phyloP scores from a whole-genome alignment of 306 rosid species.

The Cercis canadensis region DNA sequence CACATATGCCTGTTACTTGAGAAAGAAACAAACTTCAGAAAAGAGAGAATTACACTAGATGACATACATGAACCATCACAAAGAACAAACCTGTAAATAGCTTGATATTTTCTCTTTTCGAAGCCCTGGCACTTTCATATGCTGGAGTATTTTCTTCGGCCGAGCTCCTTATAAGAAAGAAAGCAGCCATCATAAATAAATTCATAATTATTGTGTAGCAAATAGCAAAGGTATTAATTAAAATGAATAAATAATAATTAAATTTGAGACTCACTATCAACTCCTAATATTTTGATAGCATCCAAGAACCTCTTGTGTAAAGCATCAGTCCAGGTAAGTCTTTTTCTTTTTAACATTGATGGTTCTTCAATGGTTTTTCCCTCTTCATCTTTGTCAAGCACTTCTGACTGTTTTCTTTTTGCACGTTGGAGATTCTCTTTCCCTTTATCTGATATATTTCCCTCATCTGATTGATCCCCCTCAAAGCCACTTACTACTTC shows the following conservation, averaged over 20 bases:
- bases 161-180: conserved; percentile 47
- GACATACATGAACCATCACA: neutral
- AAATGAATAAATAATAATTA: conserved; percentile 21
- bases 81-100: conserved; percentile 53
- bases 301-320: conserved; percentile 45
- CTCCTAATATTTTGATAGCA: conserved; percentile 38
- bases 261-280: conserved; percentile 43
- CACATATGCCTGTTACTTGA: neutral
- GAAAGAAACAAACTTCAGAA: neutral
- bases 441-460: neutral
- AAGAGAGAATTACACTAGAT: conserved; percentile 10
- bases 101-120: conserved; percentile 36
- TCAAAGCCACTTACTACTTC: neutral
- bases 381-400: neutral
- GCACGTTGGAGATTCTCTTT: neutral
- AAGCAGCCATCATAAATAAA: conserved; percentile 1
- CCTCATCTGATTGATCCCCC: neutral
- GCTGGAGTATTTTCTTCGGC: conserved; percentile 46
- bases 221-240: neutral
- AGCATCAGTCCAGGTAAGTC: conserved; percentile 41
- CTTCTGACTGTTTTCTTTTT: conserved; percentile 25
- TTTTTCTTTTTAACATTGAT: conserved; percentile 29
- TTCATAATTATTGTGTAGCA: neutral
- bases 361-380: neutral
- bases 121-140: conserved; percentile 51